Percentiles rank a stretch among this genome's conserved stretches.
Evolutionary conservation across 805 yeast species (phyloP).

Genomic region (Maudiozyma turicensis): DNA sequence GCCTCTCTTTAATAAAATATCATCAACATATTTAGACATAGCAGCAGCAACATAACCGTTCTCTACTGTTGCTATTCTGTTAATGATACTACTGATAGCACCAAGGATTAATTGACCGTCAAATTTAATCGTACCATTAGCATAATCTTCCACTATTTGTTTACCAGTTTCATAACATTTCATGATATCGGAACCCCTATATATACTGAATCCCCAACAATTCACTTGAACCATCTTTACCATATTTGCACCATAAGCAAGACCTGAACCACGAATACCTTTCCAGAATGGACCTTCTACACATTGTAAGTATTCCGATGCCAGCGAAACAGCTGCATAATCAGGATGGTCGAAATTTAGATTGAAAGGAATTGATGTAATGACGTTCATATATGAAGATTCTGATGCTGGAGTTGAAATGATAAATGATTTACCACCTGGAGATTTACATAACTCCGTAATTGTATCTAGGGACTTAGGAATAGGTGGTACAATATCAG

Average conservation of each 20-base stretch:
- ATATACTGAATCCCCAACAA: constrained; percentile 52
- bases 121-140: constrained; percentile 42
- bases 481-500: constrained; percentile 23
- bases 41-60: constrained; percentile 61
- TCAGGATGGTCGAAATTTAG: constrained; percentile 43
- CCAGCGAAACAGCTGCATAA: constrained; percentile 58
- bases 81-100: constrained; percentile 68
- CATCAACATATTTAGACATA: constrained; percentile 52
- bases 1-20: constrained; percentile 60
- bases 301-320: constrained; percentile 66
- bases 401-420: constrained; percentile 78
- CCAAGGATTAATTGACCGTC: constrained; percentile 57
- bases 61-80: constrained; percentile 57
- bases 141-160: constrained; percentile 51
- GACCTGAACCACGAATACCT: constrained; percentile 88
- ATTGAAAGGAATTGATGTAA: constrained; percentile 46
- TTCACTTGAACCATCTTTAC: constrained; percentile 55
- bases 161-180: constrained; percentile 54
- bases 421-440: constrained; percentile 46
- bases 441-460: constrained; percentile 45
- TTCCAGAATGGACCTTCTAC: constrained; percentile 97
- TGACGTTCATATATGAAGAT: constrained; percentile 56
- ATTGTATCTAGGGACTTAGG: constrained; percentile 47
- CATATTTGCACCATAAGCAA: constrained; percentile 80
- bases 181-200: constrained; percentile 76